Percentiles rank a stretch among this genome's conserved stretches.
Conservation (phyloP, 768 basidiomycete genomes). For the Amanita muscaria region DNA sequence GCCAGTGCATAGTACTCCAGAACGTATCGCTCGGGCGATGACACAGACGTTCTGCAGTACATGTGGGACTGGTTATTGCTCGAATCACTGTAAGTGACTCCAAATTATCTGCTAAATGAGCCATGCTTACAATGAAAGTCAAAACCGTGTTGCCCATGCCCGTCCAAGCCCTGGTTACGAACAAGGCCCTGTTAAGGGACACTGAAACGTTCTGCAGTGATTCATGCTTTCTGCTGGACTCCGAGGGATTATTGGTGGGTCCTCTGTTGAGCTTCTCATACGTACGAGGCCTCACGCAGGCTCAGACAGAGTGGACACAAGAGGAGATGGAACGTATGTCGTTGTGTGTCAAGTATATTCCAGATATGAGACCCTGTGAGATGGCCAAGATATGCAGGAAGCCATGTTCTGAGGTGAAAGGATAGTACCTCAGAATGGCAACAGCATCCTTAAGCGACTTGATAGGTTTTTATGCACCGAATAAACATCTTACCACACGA, state of each 20-base stretch:
- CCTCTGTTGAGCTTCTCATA: background rate
- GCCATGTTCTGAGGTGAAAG: slow-evolving; percentile 49
- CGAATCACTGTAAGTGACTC: slow-evolving; percentile 34
- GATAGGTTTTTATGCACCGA: slow-evolving; percentile 22
- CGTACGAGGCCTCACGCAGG: background rate
- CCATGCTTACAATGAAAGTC: background rate
- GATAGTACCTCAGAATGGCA: background rate
- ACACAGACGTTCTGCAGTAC: background rate
- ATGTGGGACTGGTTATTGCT: slow-evolving; percentile 39
- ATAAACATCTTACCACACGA: slow-evolving; percentile 10
- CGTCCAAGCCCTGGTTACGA: background rate
- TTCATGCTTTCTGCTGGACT: background rate
- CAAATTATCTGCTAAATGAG: background rate
- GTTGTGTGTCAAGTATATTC: slow-evolving; percentile 31
- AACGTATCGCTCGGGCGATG: background rate
- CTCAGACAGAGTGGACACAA: slow-evolving; percentile 24
- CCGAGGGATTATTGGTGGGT: background rate
- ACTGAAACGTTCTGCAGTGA: background rate
- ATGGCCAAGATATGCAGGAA: slow-evolving; percentile 45
- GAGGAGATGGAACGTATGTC: slow-evolving; percentile 31
- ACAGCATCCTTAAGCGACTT: background rate
- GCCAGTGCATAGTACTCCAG: slow-evolving; percentile 7
- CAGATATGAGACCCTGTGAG: slow-evolving; percentile 43
- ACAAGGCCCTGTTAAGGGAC: background rate
- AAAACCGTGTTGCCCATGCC: slow-evolving; percentile 21